Conservation (phyloP, 1,139 yeast genomes). For the Hyphopichia khmerensis region DNA sequence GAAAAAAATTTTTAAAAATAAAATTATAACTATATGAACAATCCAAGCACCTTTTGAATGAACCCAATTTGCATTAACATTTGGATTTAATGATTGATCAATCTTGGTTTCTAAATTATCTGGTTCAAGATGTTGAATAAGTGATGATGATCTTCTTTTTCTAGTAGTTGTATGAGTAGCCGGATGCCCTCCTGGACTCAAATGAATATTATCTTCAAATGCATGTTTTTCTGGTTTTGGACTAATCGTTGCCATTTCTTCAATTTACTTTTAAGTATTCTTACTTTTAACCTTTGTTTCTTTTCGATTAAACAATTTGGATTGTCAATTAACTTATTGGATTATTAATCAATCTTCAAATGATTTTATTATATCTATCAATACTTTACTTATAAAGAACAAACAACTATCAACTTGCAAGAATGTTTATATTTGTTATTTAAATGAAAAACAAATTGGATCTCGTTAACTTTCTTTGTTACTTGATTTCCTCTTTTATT, state of each 20-base stretch:
- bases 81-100: conserved; percentile 87
- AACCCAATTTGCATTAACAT: conserved; percentile 95
- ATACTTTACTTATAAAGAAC: no score
- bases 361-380: no score
- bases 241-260: not conserved
- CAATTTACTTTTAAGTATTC: not conserved
- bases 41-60: conserved; percentile 95
- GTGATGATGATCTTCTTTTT: conserved; percentile 47
- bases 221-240: not conserved
- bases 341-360: no score
- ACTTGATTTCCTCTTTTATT: no score
- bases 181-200: conserved; percentile 24
- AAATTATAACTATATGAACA: conserved; percentile 80
- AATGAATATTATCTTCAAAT: conserved; percentile 2
- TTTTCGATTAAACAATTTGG: no score
- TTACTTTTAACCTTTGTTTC: no score
- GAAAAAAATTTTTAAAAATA: conserved; percentile 69
- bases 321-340: no score
- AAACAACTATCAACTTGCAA: no score
- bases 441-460: no score
- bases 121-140: conserved; percentile 86
- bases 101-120: conserved; percentile 90
- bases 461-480: no score
- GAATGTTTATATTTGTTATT: no score
- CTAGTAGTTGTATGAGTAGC: conserved; percentile 33